Percentiles rank a stretch among this genome's conserved stretches.
Conservation (phyloP, 441 rosid genomes). For the Daphne laureola region DNA sequence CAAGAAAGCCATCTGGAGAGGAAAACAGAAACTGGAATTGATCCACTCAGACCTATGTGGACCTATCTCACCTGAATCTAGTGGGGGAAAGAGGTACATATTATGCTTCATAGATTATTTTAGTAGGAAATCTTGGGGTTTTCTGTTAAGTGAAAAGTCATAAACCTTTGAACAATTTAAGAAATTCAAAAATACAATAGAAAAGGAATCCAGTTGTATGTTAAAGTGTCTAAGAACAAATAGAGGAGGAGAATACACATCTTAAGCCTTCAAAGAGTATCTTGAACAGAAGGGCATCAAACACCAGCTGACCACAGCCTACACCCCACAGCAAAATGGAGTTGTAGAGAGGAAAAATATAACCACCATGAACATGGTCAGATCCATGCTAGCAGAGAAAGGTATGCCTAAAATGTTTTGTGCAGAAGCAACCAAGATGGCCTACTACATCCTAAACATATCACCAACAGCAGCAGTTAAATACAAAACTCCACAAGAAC, state of each 20-base stretch:
- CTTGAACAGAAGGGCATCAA: not conserved
- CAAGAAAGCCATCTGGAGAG: no score
- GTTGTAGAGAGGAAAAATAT: slow-evolving; percentile 8
- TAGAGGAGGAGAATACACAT: not conserved
- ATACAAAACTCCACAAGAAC: not conserved
- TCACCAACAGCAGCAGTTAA: not conserved
- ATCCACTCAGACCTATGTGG: no score
- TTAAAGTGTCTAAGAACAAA: not conserved
- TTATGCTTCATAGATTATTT: no score
- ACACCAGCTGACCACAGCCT: not conserved
- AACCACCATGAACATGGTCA: not conserved
- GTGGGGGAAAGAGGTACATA: no score
- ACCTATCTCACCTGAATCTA: no score
- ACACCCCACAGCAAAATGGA: slow-evolving; percentile 11
- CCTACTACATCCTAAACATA: not conserved
- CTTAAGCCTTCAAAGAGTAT: not conserved
- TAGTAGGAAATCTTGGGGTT: no score
- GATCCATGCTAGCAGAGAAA: not conserved
- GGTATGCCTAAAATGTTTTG: not conserved
- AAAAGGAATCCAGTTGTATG: not conserved
- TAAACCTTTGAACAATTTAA: not conserved
- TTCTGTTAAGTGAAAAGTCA: no score
- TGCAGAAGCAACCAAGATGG: not conserved
- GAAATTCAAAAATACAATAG: not conserved
- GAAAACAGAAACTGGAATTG: no score